These are phyloP conservation scores for Pseudocercospora vitis DNA, from an alignment of 2,329 filamentous ascomycete species.

Conservation along the genomic window DNA sequence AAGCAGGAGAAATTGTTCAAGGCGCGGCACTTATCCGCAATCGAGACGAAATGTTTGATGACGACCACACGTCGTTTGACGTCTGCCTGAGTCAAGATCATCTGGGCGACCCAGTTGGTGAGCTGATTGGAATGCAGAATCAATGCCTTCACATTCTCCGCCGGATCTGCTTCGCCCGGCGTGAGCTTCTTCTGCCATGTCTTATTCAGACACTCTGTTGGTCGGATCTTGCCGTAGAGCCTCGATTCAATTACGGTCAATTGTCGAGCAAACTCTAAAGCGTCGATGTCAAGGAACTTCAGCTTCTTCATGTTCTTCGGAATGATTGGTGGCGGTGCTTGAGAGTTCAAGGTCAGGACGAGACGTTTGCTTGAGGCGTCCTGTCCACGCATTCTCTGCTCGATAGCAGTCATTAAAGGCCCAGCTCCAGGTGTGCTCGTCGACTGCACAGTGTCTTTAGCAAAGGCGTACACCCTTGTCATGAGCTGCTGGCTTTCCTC, in stretches of 20 bases:
- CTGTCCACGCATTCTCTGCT: slow-evolving; percentile 84
- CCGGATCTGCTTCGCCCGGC: slow-evolving; percentile 78
- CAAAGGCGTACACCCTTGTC: slow-evolving; percentile 85
- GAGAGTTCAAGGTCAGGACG: slow-evolving; percentile 75
- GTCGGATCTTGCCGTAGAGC: slow-evolving; percentile 92
- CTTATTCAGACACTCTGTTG: slow-evolving; percentile 95
- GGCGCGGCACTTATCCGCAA: slow-evolving; percentile 92
- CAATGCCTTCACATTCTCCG: slow-evolving; percentile 90
- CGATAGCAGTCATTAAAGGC: slow-evolving; percentile 80
- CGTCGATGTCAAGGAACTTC: slow-evolving; percentile 96
- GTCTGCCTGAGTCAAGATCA: slow-evolving; percentile 93
- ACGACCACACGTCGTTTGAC: slow-evolving; percentile 95
- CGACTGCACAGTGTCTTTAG: slow-evolving; percentile 85
- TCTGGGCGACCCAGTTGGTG: slow-evolving; percentile 99
- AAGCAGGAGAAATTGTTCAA: slow-evolving; percentile 97
- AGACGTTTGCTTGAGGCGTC: slow-evolving; percentile 83
- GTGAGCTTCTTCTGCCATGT: slow-evolving; percentile 96
- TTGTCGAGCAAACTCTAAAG: slow-evolving; percentile 94
- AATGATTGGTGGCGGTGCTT: slow-evolving; percentile 84
- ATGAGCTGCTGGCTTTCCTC: slow-evolving; percentile 82
- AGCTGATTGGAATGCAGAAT: slow-evolving; percentile 98
- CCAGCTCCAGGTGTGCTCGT: slow-evolving; percentile 88
- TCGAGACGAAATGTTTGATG: slow-evolving; percentile 96
- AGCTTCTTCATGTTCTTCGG: slow-evolving; percentile 99
- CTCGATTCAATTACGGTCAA: slow-evolving; percentile 95